Conservation (phyloP, 2,329 filamentous ascomycete species). For the Lachnellula cervina region DNA sequence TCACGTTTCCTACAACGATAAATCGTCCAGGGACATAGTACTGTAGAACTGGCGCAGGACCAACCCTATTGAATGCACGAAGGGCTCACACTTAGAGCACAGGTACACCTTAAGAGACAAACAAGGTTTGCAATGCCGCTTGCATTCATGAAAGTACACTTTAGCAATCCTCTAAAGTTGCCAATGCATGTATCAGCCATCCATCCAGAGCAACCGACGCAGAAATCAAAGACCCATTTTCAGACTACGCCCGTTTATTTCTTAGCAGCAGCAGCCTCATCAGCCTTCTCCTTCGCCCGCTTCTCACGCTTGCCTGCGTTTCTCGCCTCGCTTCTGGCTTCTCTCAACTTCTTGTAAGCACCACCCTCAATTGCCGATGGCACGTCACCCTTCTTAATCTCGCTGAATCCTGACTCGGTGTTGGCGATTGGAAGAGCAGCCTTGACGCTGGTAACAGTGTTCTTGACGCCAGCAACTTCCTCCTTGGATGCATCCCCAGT, state of each 20-base stretch:
- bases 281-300: conserved; percentile 82
- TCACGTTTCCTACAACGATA: neutral
- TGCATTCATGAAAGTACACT: conserved; percentile 35
- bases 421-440: conserved; percentile 68
- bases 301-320: conserved; percentile 84
- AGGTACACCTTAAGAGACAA: neutral
- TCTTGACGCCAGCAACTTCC: conserved; percentile 61
- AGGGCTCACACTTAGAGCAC: neutral
- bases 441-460: conserved; percentile 54
- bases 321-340: conserved; percentile 78
- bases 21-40: too few relatives aligned
- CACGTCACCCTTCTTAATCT: conserved; percentile 79
- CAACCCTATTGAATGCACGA: conserved; percentile 1
- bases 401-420: conserved; percentile 58
- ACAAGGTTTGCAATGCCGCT: conserved; percentile 22
- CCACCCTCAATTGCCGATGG: conserved; percentile 71
- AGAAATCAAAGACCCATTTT: conserved; percentile 28
- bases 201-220: conserved; percentile 26
- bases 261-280: conserved; percentile 73
- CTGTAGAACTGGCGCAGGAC: neutral
- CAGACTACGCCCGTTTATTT: conserved; percentile 56
- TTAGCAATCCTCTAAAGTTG: conserved; percentile 30
- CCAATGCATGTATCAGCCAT: conserved; percentile 26
- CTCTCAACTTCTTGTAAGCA: conserved; percentile 82
- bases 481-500: conserved; percentile 83